Percentiles rank a stretch among this genome's conserved stretches.
phyloP scores from a whole-genome alignment of 805 yeast genomes.

The Kurtzmaniella fragi region DNA sequence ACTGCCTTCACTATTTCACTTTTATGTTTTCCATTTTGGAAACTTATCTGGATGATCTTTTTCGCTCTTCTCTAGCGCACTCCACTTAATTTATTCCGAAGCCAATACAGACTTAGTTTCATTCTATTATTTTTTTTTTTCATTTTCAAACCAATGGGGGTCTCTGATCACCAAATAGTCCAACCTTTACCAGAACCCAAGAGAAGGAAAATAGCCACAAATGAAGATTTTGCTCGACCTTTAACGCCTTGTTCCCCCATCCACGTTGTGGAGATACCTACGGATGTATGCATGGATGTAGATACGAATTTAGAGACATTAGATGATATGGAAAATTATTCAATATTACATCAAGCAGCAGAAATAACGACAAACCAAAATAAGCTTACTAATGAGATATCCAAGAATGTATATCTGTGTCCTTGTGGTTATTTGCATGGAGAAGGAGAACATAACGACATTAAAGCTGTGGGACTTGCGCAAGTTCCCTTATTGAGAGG shows the following conservation, averaged over 20 bases:
- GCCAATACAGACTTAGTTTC: too few species aligned
- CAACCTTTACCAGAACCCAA: constrained; percentile 1
- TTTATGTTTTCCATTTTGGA: too few species aligned
- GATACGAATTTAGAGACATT: background rate
- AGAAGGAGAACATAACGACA: constrained; percentile 5
- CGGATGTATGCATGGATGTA: background rate
- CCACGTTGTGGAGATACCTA: background rate
- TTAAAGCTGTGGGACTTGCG: constrained; percentile 4
- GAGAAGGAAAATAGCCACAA: background rate
- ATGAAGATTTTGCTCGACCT: background rate
- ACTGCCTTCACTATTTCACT: too few species aligned
- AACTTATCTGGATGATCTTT: too few species aligned
- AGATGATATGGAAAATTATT: background rate
- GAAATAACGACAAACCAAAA: too few species aligned
- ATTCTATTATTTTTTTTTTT: too few species aligned
- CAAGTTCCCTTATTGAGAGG: constrained; percentile 4
- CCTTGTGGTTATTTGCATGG: constrained; percentile 7
- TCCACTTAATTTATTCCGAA: too few species aligned
- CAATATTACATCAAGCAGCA: background rate
- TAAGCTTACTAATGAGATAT: background rate
- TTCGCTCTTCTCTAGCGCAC: too few species aligned
- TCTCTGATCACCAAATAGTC: background rate
- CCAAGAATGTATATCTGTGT: constrained; percentile 1
- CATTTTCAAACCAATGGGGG: too few species aligned
- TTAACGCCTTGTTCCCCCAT: constrained; percentile 1